Base-by-base conservation (phyloP, 2,329 filamentous ascomycete genomes). In the Calonectria pseudoturangicola region DNA sequence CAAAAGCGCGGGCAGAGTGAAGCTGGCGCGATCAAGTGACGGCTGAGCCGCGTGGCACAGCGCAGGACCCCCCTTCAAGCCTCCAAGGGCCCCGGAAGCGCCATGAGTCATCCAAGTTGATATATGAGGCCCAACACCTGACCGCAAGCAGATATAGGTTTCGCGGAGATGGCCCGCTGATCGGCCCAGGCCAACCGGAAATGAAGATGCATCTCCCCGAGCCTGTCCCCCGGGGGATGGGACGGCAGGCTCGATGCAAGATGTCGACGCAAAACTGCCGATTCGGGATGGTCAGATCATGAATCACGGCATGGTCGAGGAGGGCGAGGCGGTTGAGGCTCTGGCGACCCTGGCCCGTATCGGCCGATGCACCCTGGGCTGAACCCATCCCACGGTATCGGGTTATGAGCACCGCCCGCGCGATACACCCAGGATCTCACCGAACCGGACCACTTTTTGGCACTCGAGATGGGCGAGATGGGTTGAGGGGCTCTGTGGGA, bases 281-380 rank as follows among this genome's bases (percentile, higher is more conserved):
- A 76, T 75, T 75, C 25, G 58, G 45, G 10, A 56, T n/a, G 74
- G 51, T 79, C 71, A 73, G 71, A 43, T 72, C 74, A 79, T 67
- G 48, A 18, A 68, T 73, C 73, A 74, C 71, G 73, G 60, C 48
- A 73, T 28, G n/a, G 68, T 45, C 66, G 50, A 51, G 54, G 54
- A 33, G 16, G 41, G 60, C 33, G 45, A 33, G 25, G 62, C 28
- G 25, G 54, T 36, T 58, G 75, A 65, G 76, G 68, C 72, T 77
- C 73, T 67, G 65, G 50, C 45, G 45, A n/a, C 73, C 70, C 72
- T 78, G 8, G 33, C 45, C 71, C 73, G 73, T 74, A 51, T 78
- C 74, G 72, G 51, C 45, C 66, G 72, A 77, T 67, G 27, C 30
- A 25, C 67, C 45, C 36, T 69, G 56, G 67, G 33, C 39, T 60